Percentiles rank a stretch among this genome's conserved stretches.
Conservation (phyloP, 2,329 filamentous ascomycete genomes). For the Elsinoe ampelina region DNA sequence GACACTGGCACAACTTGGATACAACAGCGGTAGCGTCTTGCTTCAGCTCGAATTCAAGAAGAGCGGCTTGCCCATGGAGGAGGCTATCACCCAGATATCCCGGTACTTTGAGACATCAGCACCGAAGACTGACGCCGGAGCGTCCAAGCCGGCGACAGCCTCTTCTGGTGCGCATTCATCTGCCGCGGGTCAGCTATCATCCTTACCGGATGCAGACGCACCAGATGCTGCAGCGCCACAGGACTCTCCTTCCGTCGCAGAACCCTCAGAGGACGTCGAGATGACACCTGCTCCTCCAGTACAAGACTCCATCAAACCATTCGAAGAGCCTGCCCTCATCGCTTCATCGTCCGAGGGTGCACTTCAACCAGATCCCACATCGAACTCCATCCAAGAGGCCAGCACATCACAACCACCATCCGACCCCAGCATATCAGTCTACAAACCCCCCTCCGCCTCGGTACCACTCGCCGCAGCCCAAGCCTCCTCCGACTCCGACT, state of each 20-base stretch:
- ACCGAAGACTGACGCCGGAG: slow-evolving; percentile 31
- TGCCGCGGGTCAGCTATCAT: slow-evolving; percentile 16
- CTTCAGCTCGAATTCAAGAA: slow-evolving; percentile 67
- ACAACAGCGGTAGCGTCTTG: slow-evolving; percentile 73
- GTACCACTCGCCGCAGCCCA: slow-evolving; percentile 64
- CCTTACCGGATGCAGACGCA: slow-evolving; percentile 20
- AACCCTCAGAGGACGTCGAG: slow-evolving; percentile 21
- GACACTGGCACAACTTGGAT: slow-evolving; percentile 75
- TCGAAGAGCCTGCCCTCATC: slow-evolving; percentile 19
- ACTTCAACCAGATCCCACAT: slow-evolving; percentile 13
- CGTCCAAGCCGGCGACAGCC: slow-evolving; percentile 20
- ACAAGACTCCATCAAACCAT: slow-evolving; percentile 13
- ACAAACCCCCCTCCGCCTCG: slow-evolving; percentile 62
- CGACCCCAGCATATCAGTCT: slow-evolving; percentile 42
- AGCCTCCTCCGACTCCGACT: slow-evolving; percentile 63
- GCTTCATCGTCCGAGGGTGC: slow-evolving; percentile 22
- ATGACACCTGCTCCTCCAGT: slow-evolving; percentile 21
- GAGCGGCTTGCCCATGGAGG: slow-evolving; percentile 69
- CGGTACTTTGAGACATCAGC: slow-evolving; percentile 50
- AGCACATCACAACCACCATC: slow-evolving; percentile 4
- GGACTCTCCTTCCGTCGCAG: slow-evolving; percentile 19
- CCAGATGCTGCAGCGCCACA: slow-evolving; percentile 19
- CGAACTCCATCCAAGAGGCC: not conserved
- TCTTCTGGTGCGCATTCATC: slow-evolving; percentile 23
- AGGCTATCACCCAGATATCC: slow-evolving; percentile 74